Evolutionary conservation across 2,329 filamentous ascomycete species (phyloP), one percentile per base, ranked within the genome.

Genomic region (Penicillium nordicum): DNA sequence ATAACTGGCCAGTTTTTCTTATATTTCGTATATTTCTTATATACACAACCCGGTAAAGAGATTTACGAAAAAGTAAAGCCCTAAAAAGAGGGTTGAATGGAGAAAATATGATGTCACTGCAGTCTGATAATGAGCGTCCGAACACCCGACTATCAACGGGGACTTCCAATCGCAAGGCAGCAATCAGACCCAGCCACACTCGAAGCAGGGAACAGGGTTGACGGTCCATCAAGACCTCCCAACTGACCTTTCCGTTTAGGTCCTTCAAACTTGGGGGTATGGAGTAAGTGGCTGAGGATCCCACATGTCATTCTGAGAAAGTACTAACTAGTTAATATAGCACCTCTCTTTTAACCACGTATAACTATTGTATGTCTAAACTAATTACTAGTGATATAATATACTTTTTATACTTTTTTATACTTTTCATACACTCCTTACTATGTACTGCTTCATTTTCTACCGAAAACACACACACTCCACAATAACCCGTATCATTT

Each of bases 91-190:
- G 44, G 29, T 34, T 23, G 44, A 25, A 34, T 21, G 30, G 44
- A 21, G 18, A 42, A 42, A 30, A 47, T 38, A 53, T 53, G 50
- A 53, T 53, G 50, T 53, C 50, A 53, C 27, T 53, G 42, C 18
- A 32, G 12, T 30, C 30, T 23, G 40, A 51, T 29, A 36, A 36
- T 36, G 16, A 23, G 18, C 12, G 40, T 51, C 49, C 21, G 16
- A 44, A 27, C 37, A 7, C 36, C 48, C 48, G 48, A 42, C 30
- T 25, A 25, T 16, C 37, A 50, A 41, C 25, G 41, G 32, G 32
- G 14, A 23, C 30, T 32, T 34, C 37, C 29, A 44, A 44, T 42
- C 23, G 49, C 30, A 25, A 29, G 44, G 4, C 29, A 16, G 29
- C 12, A 46, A n/a, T n/a, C 44, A 4, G 32, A 46, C 50, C 41